Base-by-base conservation (phyloP, 2,329 filamentous ascomycete genomes). In the Cytospora schulzeri region DNA sequence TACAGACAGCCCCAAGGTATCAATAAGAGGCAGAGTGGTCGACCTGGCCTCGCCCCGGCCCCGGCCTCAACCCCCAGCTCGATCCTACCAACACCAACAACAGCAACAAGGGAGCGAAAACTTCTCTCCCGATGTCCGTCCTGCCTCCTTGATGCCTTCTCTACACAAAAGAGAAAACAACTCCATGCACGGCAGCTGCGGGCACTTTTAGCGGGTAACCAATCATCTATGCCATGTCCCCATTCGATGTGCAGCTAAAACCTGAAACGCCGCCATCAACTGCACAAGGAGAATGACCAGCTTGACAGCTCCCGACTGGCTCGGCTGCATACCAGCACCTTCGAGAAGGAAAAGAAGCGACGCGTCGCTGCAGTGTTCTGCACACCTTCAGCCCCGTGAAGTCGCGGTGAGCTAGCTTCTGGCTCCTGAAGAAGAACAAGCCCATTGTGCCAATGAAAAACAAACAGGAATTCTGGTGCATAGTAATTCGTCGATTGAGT, bases 191-290 rank as follows among this genome's bases (percentile, higher is more conserved):
- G 53, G 22, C 45, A 48, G 45, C 28, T 51, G 60, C 52, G 52
- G 50, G 28, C 60, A 50, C 41, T 62, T n/a, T 28, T 50, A 62
- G 38, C 29, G 60, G 52, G 52, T 26, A 15, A 56, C 38, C 60
- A 22, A 45, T 56, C 38, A 24, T 14, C 60, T 35, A 51, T 28
- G 52, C 41, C 22, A 12, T 57, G 41, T 48, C 28, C 60, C 45
- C 45, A n/a, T 48, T 14, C 17, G 45, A 24, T 2, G 45, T 62
- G 52, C 52, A 56, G 60, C 60, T 50, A 56, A 54, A 45, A 56
- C 50, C 60, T 62, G 60, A 62, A 62, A 62, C 60, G 35, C 45
- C 45, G 45, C 45, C n/a, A n/a, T 24, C 45, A 12, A 22, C n/a
- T 48, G 45, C 26, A 56, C n/a, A 53, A 26, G 59, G 52, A n/a